Percentiles rank a stretch among this genome's conserved stretches.
Evolutionary conservation across 2,329 filamentous ascomycete genomes (phyloP).

Genomic region (Colletotrichum gloeosporioides): DNA sequence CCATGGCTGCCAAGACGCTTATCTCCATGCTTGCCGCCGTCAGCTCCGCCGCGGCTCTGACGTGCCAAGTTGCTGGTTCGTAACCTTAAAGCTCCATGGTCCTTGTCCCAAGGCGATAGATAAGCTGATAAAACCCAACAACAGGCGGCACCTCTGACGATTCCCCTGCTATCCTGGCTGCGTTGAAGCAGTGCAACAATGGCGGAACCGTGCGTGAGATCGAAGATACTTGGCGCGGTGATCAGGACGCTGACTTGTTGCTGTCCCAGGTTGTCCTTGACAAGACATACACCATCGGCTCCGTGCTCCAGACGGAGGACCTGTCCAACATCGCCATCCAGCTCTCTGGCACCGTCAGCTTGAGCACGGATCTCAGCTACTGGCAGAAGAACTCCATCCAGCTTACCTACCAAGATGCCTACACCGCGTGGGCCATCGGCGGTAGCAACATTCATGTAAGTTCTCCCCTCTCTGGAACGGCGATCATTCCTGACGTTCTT

Average conservation of each 20-base stretch:
- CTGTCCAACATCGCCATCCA: constrained; percentile 67
- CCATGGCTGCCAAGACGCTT: background rate
- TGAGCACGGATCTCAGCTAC: constrained; percentile 71
- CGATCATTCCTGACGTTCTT: background rate
- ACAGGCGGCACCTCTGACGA: constrained; percentile 28
- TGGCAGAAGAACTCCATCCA: constrained; percentile 70
- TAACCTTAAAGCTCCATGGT: background rate
- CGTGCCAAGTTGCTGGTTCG: background rate
- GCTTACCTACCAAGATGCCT: constrained; percentile 70
- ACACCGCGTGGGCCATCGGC: constrained; percentile 37
- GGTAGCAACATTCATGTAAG: constrained; percentile 49
- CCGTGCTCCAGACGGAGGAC: constrained; percentile 69
- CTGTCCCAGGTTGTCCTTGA: constrained; percentile 54
- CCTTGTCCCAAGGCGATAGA: background rate
- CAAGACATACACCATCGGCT: constrained; percentile 65
- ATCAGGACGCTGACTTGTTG: background rate
- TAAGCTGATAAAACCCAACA: background rate
- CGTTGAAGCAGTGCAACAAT: constrained; percentile 63
- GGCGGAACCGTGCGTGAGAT: constrained; percentile 53
- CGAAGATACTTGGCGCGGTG: fast-evolving
- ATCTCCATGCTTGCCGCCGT: background rate
- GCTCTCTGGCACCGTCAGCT: constrained; percentile 61
- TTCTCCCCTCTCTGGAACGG: fast-evolving
- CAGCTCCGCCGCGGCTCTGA: background rate
- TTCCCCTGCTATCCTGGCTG: constrained; percentile 50